phyloP scores from a whole-genome alignment of 768 basidiomycete genomes.

The Lactifluus piperatus region DNA sequence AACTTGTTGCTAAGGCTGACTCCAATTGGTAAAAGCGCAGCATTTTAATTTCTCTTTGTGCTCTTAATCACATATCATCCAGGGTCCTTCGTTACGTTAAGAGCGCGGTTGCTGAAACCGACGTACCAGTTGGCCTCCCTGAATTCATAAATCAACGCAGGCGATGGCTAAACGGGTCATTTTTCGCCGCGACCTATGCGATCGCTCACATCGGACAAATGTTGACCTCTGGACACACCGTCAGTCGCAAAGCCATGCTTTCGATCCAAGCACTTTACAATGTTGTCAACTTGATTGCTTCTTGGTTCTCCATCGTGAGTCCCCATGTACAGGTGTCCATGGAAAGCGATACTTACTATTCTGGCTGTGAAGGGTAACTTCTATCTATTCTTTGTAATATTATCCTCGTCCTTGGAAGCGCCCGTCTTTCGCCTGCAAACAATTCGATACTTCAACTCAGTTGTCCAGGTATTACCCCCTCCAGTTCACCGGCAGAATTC shows the following conservation, averaged over 20 bases:
- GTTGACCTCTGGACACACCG: slow-evolving; percentile 72
- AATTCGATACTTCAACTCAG: slow-evolving; percentile 65
- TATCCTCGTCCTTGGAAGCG: slow-evolving; percentile 83
- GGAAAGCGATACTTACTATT: not conserved
- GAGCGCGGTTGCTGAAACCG: slow-evolving; percentile 86
- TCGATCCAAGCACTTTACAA: slow-evolving; percentile 83
- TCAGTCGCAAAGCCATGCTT: slow-evolving; percentile 61
- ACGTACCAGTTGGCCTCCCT: slow-evolving; percentile 86
- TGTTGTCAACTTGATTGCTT: slow-evolving; percentile 75
- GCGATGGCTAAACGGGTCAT: slow-evolving; percentile 86
- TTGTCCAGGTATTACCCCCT: slow-evolving; percentile 50
- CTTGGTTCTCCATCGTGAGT: slow-evolving; percentile 89
- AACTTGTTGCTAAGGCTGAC: slow-evolving; percentile 68
- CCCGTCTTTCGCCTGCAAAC: slow-evolving; percentile 50
- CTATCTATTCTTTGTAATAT: slow-evolving; percentile 88
- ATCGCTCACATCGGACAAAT: slow-evolving; percentile 82
- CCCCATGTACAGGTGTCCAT: not conserved
- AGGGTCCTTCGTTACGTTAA: slow-evolving; percentile 98
- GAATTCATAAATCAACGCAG: slow-evolving; percentile 92
- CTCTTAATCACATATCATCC: slow-evolving; percentile 9
- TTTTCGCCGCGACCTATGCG: slow-evolving; percentile 92
- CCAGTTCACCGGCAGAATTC: not conserved
- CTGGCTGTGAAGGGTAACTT: slow-evolving; percentile 66
- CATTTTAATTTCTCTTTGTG: slow-evolving; percentile 22
- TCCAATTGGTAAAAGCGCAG: slow-evolving; percentile 56